Base-by-base conservation (phyloP, 306 rosid genomes). In the Lablab purpureus region DNA sequence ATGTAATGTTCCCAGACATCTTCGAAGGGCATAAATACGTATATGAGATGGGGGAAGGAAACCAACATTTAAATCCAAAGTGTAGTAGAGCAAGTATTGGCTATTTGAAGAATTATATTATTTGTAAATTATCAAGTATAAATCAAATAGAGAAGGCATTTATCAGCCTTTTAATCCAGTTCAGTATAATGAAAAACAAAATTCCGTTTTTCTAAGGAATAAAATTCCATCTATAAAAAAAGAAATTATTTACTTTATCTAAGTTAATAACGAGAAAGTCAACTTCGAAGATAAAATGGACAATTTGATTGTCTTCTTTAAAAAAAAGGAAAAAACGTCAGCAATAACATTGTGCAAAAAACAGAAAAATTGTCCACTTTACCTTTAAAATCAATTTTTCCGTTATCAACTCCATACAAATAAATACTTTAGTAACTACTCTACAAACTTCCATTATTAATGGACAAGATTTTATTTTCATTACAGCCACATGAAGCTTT, bases 1-100 rank as follows among this genome's bases (percentile, higher is more conserved):
- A 96, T 45, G 93, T 93, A 73, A 90, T 81, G 74, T 72, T 84
- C 75, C 99, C 99, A 78, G 96, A 89, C 85, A 79, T 81, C 99
- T 96, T 85, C 87, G 55, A 80, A 67, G 19, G 71, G 50, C 71
- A 60, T 45, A 76, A 43, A 41, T 67, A 80, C 49, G 66, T 8
- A 67, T 21, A 60, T 56, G 43, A 65, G 82, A 84, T 76, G 65
- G 27, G 60, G 80, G 76, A 18, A 76, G 70, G 51, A 36, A 67
- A 71, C 68, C 15, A 76, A 75, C 27, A 21, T 41, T 68, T 32
- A 65, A 63, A 73, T 62, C 9, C 41, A 67, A 73, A 51, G 27
- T 28, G 52, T 70, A 74, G 63, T 40, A 37, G 78, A 55, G 73
- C 67, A 43, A 77, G 76, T 28, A 54, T 76, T 21, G 43, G 65